Evolutionary conservation across 805 yeast species (phyloP), one percentile per base, ranked within the genome.

Genomic region (Wickerhamomyces mucosus): DNA sequence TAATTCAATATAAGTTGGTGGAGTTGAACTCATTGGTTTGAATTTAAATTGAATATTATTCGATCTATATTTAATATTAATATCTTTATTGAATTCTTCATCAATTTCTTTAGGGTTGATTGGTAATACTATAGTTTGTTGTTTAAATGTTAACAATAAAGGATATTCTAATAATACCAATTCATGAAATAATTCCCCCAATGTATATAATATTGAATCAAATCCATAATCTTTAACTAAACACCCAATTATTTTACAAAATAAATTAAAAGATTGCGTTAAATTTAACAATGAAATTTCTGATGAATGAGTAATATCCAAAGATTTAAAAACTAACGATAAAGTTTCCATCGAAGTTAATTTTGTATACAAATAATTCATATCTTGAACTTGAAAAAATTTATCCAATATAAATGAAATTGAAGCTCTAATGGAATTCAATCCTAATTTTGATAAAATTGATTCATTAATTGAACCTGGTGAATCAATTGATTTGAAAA

Each of bases 211-310:
- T n/a, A 77, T 64, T 3, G 66, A 50, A 45, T 84, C 86, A 50
- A 83, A 83, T 1, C 94, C 94, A 58, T 77, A 83, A 53, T 83
- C 94, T 39, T 74, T 77, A 22, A 79, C 67, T 38, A 84, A 69
- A 8, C 79, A 76, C 3, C 92, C 94, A 15, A 81, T 48, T 17
- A 78, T 48, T 23, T 75, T 69, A 42, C 67, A 67, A 28, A 80
- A 57, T 4, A 81, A 56, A 32, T 72, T 63, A 0, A 69, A 59
- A 0, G 79, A 77, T 18, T 69, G 64, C 16, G 61, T 68, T 36
- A 73, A 76, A 33, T 56, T 62, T 21, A 73, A 41, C 14, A 46
- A 37, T 21, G 42, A 21, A 2, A 48, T 46, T 2, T 40, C 35
- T 5, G 26, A 23, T 12, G 41, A 38, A 21, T 32, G 16, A 28